Conservation (phyloP, 2,329 filamentous ascomycete species). For the Fusarium pininemorale region DNA sequence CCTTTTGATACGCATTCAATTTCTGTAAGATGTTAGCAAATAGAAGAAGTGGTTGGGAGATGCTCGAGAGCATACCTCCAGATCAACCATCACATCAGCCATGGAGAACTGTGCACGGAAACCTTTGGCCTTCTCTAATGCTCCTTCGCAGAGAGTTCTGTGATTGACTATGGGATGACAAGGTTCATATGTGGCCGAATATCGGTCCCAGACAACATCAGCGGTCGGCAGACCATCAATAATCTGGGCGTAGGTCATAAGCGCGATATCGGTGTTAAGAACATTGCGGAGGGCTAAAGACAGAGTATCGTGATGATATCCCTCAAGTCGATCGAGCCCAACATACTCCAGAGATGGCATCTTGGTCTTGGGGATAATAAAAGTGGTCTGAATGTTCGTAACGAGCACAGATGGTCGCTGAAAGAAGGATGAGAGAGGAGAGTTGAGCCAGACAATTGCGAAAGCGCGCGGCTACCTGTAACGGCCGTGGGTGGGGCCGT, state of each 20-base stretch:
- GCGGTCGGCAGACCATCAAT: slow-evolving; percentile 13
- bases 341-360: not conserved
- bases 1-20: too few species aligned
- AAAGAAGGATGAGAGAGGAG: not conserved
- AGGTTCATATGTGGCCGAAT: not conserved
- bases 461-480: not conserved
- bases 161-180: not conserved
- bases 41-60: too few species aligned
- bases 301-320: not conserved
- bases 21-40: too few species aligned
- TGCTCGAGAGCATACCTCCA: too few species aligned
- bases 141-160: not conserved
- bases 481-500: not conserved
- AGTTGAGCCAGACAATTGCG: not conserved
- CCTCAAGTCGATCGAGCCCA: not conserved
- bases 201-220: not conserved
- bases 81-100: too few species aligned
- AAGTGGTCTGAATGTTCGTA: rapidly evolving
- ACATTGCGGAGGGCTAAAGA: not conserved
- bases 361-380: not conserved
- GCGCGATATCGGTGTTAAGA: slow-evolving; percentile 2
- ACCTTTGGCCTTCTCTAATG: not conserved
- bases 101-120: too few species aligned
- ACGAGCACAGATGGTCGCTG: not conserved
- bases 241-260: slow-evolving; percentile 25